Percentiles rank a stretch among this genome's conserved stretches.
Evolutionary conservation across 1,139 yeast species (phyloP).

Genomic region (Chernovozyma aurita): DNA sequence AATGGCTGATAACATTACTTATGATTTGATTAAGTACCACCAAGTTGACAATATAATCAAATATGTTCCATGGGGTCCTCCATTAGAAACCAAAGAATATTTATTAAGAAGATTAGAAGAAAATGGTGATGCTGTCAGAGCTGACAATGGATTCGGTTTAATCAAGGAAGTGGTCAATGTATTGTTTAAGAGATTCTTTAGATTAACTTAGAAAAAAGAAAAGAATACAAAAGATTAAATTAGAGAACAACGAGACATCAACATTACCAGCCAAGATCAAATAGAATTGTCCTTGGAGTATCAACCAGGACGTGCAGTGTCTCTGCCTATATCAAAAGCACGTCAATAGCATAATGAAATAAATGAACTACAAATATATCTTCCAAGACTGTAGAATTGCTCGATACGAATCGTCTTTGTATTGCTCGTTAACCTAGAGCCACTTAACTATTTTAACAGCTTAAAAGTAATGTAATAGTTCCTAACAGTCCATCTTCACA

Average conservation of each 20-base stretch:
- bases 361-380: no score
- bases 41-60: slow-evolving; percentile 77
- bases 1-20: slow-evolving; percentile 90
- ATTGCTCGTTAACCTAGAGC: no score
- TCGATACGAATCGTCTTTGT: no score
- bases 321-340: no score
- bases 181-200: slow-evolving; percentile 36
- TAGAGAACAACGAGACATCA: neutral
- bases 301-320: no score
- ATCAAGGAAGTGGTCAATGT: slow-evolving; percentile 52
- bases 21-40: slow-evolving; percentile 60
- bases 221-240: neutral
- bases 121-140: slow-evolving; percentile 92
- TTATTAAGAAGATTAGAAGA: slow-evolving; percentile 89
- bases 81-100: slow-evolving; percentile 88
- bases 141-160: slow-evolving; percentile 79
- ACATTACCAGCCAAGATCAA: no score
- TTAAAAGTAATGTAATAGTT: no score
- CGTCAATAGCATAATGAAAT: no score
- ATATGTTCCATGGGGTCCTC: slow-evolving; percentile 99
- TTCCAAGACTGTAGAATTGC: no score
- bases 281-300: no score
- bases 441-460: no score
- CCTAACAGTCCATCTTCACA: no score
- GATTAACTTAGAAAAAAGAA: neutral